Evolutionary conservation across 371 early-diverging fungal species (phyloP).

Genomic region (Mucor saturninus): DNA sequence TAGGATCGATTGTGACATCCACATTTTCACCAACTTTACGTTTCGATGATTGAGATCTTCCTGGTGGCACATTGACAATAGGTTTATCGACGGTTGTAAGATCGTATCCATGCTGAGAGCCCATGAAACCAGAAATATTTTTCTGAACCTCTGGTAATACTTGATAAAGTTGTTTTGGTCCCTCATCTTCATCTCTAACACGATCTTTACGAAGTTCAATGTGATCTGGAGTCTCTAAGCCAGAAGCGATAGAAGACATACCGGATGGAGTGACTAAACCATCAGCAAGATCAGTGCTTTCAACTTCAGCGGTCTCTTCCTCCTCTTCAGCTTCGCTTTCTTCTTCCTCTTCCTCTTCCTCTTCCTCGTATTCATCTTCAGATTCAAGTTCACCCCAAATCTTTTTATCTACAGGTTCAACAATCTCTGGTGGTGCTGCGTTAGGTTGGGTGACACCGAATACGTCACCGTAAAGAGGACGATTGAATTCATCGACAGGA

Average conservation of each 20-base stretch:
- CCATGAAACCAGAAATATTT: conserved; percentile 90
- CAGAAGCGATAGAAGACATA: conserved; percentile 76
- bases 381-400: conserved; percentile 87
- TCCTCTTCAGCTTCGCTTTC: conserved; percentile 58
- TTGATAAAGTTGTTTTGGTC: conserved; percentile 82
- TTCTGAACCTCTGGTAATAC: conserved; percentile 86
- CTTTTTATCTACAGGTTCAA: conserved; percentile 74
- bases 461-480: conserved; percentile 96
- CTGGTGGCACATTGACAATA: conserved; percentile 23
- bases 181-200: conserved; percentile 58
- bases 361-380: conserved; percentile 68
- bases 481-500: conserved; percentile 94
- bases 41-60: conserved; percentile 33
- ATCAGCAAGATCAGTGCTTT: conserved; percentile 47
- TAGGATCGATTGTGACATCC: conserved; percentile 77
- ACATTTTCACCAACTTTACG: conserved; percentile 63
- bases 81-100: conserved; percentile 55
- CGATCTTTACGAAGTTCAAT: conserved; percentile 90
- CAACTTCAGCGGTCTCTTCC: conserved; percentile 36
- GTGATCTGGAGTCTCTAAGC: conserved; percentile 91
- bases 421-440: conserved; percentile 50
- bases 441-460: conserved; percentile 71
- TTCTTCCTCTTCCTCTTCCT: conserved; percentile 65
- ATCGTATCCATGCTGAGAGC: conserved; percentile 92
- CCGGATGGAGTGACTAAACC: conserved; percentile 93